Base-by-base conservation (phyloP, 129 eudicot genomes). In the Pittosporum tobira region DNA sequence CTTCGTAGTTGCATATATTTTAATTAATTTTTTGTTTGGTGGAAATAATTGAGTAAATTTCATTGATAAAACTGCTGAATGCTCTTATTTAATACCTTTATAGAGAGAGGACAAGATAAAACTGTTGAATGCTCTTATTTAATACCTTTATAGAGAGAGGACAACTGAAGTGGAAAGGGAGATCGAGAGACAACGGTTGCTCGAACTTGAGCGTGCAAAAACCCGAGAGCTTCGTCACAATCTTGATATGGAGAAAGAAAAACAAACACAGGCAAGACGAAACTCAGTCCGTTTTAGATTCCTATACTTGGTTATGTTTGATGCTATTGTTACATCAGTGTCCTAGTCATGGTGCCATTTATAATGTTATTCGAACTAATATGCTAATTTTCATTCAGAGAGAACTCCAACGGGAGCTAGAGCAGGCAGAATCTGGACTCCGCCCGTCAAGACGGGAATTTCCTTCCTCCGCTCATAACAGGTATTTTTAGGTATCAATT, bases 221-320 rank as follows among this genome's bases (percentile, higher is more conserved):
- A 90, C 98, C 10, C 78, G 85, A 68, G 98, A 86, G 71, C 80
- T 90, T 55, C 87, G 80, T 62, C 85, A 90, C 76, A 78, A 74
- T 61, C 89, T 90, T 71, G 94, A 86, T 20, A 66, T 90, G 78
- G 98, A 90, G 81, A 90, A 81, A 76, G 98, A 90, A 70, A 90
- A 78, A 83, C 89, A 81, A 69, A 42, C 94, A 46, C 98, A 90
- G 84, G 98, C 73, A 82, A 73, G 82, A 47, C 29, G 14, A 48
- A 19, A 49, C n/a, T n/a, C 16, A 56, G 27, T 30, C 3, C 46
- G 3, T 40, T 15, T 10, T 56, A 6, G 57, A 36, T 51, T 15
- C 2, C n/a, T 25, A 18, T 14, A 21, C 42, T 34, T 20, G 6
- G 20, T 28, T 12, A 61, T 22, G 28, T 7, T 1, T 13, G 13